These are phyloP conservation scores for Nemophila menziesii DNA, from an alignment of 257 asterid genomes.

Conservation along the genomic window DNA sequence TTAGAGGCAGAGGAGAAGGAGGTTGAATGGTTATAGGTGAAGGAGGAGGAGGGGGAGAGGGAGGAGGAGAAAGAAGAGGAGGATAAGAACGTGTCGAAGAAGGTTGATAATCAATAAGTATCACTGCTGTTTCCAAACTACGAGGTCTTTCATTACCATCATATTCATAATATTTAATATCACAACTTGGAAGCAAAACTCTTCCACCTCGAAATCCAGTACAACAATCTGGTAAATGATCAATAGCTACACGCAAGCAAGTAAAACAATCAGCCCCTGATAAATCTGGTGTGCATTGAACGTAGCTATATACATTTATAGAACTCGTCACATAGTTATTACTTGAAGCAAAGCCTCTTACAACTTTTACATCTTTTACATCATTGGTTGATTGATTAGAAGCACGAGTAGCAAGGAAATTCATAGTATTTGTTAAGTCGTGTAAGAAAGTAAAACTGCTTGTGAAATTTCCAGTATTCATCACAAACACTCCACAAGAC, in stretches of 20 bases:
- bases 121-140: neutral
- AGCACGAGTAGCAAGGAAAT: neutral
- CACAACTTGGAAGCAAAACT: constrained; percentile 5
- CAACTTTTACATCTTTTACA: neutral
- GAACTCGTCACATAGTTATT: neutral
- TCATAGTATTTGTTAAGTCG: neutral
- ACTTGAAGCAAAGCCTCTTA: constrained; percentile 5
- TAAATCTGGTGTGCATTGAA: constrained; percentile 3
- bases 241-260: constrained; percentile 5
- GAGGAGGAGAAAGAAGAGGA: neutral
- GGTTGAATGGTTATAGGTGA: neutral
- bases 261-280: neutral
- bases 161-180: too few species aligned
- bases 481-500: neutral
- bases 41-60: constrained; percentile 2
- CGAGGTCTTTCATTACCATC: too few species aligned
- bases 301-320: neutral
- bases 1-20: neutral
- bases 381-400: neutral
- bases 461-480: neutral
- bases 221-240: neutral
- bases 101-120: too few species aligned
- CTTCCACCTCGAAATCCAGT: constrained; percentile 4
- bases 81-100: too few species aligned
- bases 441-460: neutral